Conservation (phyloP, 2,329 filamentous ascomycete species). For the Fusarium dlaminii region DNA sequence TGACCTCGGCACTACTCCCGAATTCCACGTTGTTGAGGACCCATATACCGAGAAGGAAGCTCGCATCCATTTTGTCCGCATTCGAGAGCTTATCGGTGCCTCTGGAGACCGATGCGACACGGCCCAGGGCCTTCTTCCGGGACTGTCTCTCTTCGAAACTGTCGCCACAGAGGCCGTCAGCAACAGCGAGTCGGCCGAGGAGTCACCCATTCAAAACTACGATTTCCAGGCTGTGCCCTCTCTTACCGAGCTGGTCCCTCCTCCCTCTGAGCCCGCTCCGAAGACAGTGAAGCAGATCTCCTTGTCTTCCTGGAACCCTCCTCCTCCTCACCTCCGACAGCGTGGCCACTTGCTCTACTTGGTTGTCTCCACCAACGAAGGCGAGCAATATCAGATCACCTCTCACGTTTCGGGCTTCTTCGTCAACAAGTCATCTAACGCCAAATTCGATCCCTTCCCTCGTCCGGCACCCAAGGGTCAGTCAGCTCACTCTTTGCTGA, state of each 20-base stretch:
- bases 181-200: conserved; percentile 36
- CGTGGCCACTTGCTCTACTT: conserved; percentile 94
- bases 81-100: conserved; percentile 92
- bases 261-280: conserved; percentile 72
- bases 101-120: conserved; percentile 88
- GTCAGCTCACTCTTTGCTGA: conserved; percentile 86
- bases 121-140: conserved; percentile 85
- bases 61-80: conserved; percentile 89
- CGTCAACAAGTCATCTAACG: conserved; percentile 94
- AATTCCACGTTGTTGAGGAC: conserved; percentile 86
- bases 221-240: conserved; percentile 77
- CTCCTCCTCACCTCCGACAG: conserved; percentile 88
- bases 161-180: conserved; percentile 62
- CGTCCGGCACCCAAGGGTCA: conserved; percentile 80
- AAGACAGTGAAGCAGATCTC: conserved; percentile 92
- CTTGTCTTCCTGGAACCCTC: conserved; percentile 95
- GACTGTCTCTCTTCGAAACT: conserved; percentile 86
- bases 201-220: conserved; percentile 71
- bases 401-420: conserved; percentile 95
- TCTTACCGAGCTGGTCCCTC: conserved; percentile 77
- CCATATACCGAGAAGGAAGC: conserved; percentile 99
- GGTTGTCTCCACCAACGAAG: conserved; percentile 88
- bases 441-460: conserved; percentile 92
- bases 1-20: conserved; percentile 78
- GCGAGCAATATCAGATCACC: conserved; percentile 94